Conservation (phyloP, 1,284 basidiomycete genomes). For the Volvariella surrecta region DNA sequence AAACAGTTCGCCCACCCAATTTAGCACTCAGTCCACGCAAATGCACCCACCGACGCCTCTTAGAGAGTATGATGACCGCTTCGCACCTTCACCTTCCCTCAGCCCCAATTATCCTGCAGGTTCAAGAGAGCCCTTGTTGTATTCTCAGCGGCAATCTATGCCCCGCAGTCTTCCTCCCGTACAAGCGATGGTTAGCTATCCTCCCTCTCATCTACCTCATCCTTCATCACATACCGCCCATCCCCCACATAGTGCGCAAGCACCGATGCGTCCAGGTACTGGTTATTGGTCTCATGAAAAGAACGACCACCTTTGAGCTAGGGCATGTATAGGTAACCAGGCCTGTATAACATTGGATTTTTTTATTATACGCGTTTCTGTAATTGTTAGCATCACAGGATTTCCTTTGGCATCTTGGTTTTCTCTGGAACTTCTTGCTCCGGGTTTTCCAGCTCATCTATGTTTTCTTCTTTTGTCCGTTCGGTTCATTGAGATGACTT, state of each 20-base stretch:
- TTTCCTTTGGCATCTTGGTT: no score
- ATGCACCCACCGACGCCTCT: conserved; percentile 2
- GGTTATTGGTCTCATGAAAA: no score
- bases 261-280: no score
- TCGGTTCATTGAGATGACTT: no score
- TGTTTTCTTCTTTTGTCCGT: no score
- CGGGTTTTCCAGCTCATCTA: no score
- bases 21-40: conserved; percentile 7
- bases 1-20: conserved; percentile 15
- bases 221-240: background rate
- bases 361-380: no score
- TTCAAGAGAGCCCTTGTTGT: conserved; percentile 13
- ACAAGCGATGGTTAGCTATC: conserved; percentile 19
- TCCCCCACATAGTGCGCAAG: background rate
- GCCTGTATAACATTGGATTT: no score
- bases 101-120: conserved; percentile 1
- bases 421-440: no score
- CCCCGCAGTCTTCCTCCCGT: conserved; percentile 17
- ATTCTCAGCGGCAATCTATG: conserved; percentile 18
- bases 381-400: no score
- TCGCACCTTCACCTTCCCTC: conserved; percentile 1
- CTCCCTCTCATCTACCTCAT: conserved; percentile 10
- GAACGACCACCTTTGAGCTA: no score
- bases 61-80: conserved; percentile 4
- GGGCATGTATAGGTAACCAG: no score